phyloP scores from a whole-genome alignment of 2,329 filamentous ascomycete genomes.

The Aspergillus jensenii region DNA sequence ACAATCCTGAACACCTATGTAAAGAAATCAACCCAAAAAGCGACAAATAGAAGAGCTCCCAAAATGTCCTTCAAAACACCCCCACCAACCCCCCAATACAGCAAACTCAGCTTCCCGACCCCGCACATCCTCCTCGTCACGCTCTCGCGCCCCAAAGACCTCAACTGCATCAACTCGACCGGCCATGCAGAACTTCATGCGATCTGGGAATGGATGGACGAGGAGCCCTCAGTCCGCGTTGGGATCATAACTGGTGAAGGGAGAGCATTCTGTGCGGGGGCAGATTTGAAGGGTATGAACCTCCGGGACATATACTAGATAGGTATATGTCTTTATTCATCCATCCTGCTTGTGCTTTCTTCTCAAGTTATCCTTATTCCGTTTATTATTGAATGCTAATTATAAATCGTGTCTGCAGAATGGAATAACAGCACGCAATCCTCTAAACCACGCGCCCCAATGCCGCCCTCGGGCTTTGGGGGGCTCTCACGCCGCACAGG shows the following conservation, averaged over 20 bases:
- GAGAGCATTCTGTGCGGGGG: slow-evolving; percentile 46
- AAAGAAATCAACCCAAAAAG: background rate
- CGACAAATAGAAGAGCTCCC: background rate
- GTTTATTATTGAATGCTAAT: too few relatives aligned
- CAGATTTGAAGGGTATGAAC: slow-evolving; percentile 43
- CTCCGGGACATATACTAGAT: background rate
- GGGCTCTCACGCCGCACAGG: slow-evolving; percentile 46
- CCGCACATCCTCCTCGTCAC: slow-evolving; percentile 50
- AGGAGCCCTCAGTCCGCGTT: slow-evolving; percentile 41
- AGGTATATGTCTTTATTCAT: background rate
- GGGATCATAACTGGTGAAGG: slow-evolving; percentile 44
- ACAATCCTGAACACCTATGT: background rate
- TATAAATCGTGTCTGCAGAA: slow-evolving; percentile 23
- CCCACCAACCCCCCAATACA: slow-evolving; percentile 32
- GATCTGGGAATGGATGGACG: slow-evolving; percentile 48
- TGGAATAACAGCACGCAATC: slow-evolving; percentile 29
- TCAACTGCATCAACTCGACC: slow-evolving; percentile 47
- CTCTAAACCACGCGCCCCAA: slow-evolving; percentile 13
- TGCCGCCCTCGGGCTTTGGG: slow-evolving; percentile 40
- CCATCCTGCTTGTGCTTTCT: background rate
- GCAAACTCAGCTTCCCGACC: slow-evolving; percentile 43
- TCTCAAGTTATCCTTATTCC: background rate
- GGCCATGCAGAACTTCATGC: slow-evolving; percentile 44
- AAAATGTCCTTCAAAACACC: slow-evolving; percentile 24
- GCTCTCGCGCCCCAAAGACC: slow-evolving; percentile 42